Conservation (phyloP, 208 protist species). For the Crithidia fasciculata region DNA sequence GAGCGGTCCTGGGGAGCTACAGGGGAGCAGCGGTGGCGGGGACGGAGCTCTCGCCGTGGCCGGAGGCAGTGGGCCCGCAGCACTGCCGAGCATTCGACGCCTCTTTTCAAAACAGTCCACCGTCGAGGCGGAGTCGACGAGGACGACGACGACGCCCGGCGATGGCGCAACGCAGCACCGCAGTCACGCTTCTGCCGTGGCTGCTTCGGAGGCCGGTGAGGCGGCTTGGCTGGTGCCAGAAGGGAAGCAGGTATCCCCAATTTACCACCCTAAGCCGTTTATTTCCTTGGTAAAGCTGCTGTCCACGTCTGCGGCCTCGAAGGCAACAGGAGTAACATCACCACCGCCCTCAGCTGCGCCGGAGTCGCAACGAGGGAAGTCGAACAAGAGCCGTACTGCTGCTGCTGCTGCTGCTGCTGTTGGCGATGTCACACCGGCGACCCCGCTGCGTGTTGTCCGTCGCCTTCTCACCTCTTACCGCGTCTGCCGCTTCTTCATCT, state of each 20-base stretch:
- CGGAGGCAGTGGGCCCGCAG: background rate
- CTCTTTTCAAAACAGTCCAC: conserved; percentile 27
- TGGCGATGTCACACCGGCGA: background rate
- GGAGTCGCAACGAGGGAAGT: no score
- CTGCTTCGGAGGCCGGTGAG: conserved; percentile 3
- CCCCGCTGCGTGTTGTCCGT: conserved; percentile 14
- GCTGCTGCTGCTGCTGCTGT: no score
- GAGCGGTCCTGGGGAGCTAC: background rate
- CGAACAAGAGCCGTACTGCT: no score
- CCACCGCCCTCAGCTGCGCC: no score
- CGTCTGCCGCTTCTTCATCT: conserved; percentile 94
- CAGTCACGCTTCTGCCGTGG: background rate
- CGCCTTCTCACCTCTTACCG: conserved; percentile 42
- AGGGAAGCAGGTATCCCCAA: conserved; percentile 19
- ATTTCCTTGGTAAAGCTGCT: conserved; percentile 33
- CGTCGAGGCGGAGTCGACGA: background rate
- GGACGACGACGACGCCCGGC: no score
- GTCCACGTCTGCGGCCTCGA: conserved; percentile 5
- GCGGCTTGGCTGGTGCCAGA: conserved; percentile 25
- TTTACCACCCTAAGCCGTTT: conserved; percentile 29
- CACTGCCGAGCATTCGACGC: conserved; percentile 30
- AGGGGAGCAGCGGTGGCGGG: background rate
- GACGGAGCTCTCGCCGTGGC: background rate
- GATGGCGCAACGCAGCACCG: background rate
- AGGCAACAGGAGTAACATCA: no score